Evolutionary conservation across 2,329 filamentous ascomycete species (phyloP), one percentile per base, ranked within the genome.

Genomic region (Chrysoporthe austroafricana): DNA sequence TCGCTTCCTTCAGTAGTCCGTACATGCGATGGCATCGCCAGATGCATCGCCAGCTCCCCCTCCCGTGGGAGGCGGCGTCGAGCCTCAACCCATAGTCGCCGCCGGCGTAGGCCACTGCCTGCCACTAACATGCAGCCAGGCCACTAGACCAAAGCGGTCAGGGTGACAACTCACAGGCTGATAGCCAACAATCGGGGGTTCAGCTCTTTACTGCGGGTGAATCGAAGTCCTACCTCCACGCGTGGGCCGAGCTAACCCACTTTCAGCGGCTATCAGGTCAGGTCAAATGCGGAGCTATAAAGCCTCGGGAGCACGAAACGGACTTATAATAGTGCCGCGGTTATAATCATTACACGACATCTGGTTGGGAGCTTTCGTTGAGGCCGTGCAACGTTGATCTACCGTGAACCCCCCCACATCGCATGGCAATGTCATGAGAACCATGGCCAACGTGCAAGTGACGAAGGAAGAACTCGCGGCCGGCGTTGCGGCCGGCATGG

Each of bases 401-500:
- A 48, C 14, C 2, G 16, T 13, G 9, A 52, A 32, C 3, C 50
- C 50, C 21, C 26, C 14, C 26, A 32, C 26, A 26, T 5, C 2
- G 16, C 50, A 34, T 32, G 11, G n/a, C n/a, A 26, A 9, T 56
- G 54, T 32, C 7, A 34, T 39, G 26, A 21, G 21, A 44, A 42
- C 14, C 34, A 63, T 66, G 59, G 8, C 18, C 44, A 59, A 57
- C 13, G 4, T 60, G 7, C 44, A 43, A n/a, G 57, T 48, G 39
- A 58, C 67, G 14, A 46, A 32, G 44, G 48, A 44, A 62, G 48
- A 63, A n/a, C 32, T 63, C 46, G 63, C 63, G 34, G 64, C 59
- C 44, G 36, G 52, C 21, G 60, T 66, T 63, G 67, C 63, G 16
- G 60, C 57, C 7, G 62, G 67, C 11, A 46, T 52, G 32, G 57